A percentile compares a stretch with the other conserved stretches of the same genome.
Evolutionary conservation across 2,329 filamentous ascomycete species (phyloP).

Genomic region (Sporothrix globosa): DNA sequence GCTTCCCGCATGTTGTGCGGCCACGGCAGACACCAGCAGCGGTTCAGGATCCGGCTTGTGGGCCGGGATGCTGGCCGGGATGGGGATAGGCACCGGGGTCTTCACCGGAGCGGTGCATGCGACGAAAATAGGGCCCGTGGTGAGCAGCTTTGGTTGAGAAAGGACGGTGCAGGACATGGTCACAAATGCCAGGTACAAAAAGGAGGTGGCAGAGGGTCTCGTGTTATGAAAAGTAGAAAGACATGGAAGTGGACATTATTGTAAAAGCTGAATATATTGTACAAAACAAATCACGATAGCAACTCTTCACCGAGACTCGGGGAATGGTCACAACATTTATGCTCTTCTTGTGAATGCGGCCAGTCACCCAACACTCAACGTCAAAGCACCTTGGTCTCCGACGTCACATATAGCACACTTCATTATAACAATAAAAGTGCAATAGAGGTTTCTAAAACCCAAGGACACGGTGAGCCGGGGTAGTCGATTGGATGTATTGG

Average conservation of each 20-base stretch:
- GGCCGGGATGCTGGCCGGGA: not conserved
- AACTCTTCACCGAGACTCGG: not conserved
- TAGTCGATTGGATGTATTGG: not conserved
- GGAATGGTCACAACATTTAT: conserved; percentile 3
- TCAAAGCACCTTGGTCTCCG: not conserved
- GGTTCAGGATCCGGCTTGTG: not conserved
- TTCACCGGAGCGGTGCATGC: not conserved
- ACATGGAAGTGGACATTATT: not conserved
- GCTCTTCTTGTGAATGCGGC: not conserved
- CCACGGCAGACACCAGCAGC: not conserved
- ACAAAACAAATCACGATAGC: too few relatives aligned
- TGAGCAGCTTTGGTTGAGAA: not conserved
- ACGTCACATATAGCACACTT: conserved; percentile 14
- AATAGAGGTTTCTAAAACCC: conserved; percentile 10
- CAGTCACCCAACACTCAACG: not conserved
- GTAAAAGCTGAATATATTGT: not conserved
- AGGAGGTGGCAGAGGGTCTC: not conserved
- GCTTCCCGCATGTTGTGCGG: not conserved
- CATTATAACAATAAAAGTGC: not conserved
- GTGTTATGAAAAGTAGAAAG: not conserved
- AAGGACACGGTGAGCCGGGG: conserved; percentile 14
- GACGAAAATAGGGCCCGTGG: not conserved
- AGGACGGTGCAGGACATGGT: conserved; percentile 16
- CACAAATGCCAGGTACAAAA: not conserved
- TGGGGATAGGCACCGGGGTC: not conserved